A percentile compares a stretch with the other conserved stretches of the same genome.
These are phyloP conservation scores for Saturnispora mendoncae DNA, from an alignment of 805 yeast species.

Conservation along the genomic window DNA sequence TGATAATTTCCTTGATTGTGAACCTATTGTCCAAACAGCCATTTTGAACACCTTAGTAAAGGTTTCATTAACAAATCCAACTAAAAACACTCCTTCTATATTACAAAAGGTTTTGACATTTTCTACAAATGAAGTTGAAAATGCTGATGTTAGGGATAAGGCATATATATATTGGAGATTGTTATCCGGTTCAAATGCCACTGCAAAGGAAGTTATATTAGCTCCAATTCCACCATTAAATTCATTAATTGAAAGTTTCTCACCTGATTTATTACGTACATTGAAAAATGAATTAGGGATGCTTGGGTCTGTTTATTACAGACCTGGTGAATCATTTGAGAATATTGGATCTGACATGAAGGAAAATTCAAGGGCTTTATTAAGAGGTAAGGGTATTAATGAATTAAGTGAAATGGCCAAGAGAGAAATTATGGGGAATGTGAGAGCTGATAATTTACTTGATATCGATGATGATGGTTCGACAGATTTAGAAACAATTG, in stretches of 20 bases:
- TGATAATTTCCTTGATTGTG: slow-evolving; percentile 48
- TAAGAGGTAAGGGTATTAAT: slow-evolving; percentile 51
- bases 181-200: slow-evolving; percentile 27
- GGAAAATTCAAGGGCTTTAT: slow-evolving; percentile 9
- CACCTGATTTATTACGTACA: slow-evolving; percentile 57
- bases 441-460: slow-evolving; percentile 67
- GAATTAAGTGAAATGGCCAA: slow-evolving; percentile 73
- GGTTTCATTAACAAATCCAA: slow-evolving; percentile 32
- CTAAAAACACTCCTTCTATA: slow-evolving; percentile 29
- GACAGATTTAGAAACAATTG: slow-evolving; percentile 16
- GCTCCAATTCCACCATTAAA: slow-evolving; percentile 62
- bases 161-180: slow-evolving; percentile 77
- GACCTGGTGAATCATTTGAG: slow-evolving; percentile 53
- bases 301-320: slow-evolving; percentile 81
- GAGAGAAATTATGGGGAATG: slow-evolving; percentile 54
- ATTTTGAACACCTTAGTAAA: slow-evolving; percentile 56
- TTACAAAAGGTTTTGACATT: slow-evolving; percentile 53
- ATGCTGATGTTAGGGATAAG: slow-evolving; percentile 72
- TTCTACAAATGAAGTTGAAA: slow-evolving; percentile 58
- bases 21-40: slow-evolving; percentile 50
- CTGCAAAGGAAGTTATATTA: slow-evolving; percentile 46
- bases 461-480: slow-evolving; percentile 66
- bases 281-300: slow-evolving; percentile 72
- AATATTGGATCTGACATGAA: slow-evolving; percentile 1
- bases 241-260: slow-evolving; percentile 62